These are phyloP conservation scores for Neurospora tetraspora DNA, from an alignment of 495 filamentous ascomycete species.

Conservation along the genomic window DNA sequence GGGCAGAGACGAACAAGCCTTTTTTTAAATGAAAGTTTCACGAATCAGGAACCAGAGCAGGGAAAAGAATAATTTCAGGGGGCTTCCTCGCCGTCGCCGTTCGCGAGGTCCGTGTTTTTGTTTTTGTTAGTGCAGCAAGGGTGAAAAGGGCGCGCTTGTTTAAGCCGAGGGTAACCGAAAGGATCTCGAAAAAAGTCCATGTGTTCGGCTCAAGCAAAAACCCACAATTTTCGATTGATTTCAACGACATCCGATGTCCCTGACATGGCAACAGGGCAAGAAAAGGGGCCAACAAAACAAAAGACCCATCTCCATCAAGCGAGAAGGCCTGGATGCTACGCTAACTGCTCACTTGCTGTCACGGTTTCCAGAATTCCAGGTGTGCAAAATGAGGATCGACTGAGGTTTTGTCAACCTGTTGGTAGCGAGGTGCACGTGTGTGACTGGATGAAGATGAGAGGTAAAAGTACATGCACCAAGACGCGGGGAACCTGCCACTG, in stretches of 20 bases:
- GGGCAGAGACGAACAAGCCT: not conserved
- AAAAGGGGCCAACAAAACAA: not conserved
- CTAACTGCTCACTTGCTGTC: not conserved
- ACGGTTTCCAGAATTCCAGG: not conserved
- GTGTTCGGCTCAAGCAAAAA: not conserved
- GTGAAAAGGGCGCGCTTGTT: not conserved
- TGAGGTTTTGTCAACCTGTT: not conserved
- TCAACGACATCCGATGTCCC: not conserved
- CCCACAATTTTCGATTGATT: not conserved
- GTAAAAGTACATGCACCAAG: no score
- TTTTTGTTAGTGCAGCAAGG: not conserved
- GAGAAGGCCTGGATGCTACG: not conserved
- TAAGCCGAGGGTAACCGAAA: not conserved
- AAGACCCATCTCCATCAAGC: not conserved
- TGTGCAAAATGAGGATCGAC: not conserved
- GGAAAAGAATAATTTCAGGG: not conserved
- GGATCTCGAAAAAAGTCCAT: not conserved
- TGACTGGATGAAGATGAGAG: no score
- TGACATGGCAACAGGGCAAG: not conserved
- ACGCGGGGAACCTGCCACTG: no score
- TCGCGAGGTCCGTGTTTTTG: not conserved
- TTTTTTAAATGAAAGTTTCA: not conserved
- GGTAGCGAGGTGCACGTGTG: no score
- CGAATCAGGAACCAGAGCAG: not conserved
- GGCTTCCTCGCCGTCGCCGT: not conserved